A percentile compares a stretch with the other conserved stretches of the same genome.
phyloP scores from a whole-genome alignment of 2,329 filamentous ascomycete species.

The Pseudogymnoascus sp. region DNA sequence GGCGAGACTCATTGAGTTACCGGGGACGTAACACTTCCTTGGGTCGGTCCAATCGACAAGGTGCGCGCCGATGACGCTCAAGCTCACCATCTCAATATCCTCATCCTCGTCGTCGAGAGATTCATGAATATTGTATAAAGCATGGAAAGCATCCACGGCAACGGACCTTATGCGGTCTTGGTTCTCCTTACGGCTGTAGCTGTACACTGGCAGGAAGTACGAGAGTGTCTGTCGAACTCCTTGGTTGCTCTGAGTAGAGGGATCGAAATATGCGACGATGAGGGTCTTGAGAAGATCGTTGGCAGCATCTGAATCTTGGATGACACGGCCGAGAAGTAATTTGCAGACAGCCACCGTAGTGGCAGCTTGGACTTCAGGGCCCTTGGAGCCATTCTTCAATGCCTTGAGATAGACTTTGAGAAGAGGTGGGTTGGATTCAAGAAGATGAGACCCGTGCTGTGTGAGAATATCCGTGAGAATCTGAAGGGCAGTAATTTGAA shows the following conservation, averaged over 20 bases:
- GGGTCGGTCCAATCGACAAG: constrained; percentile 94
- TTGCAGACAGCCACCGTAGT: constrained; percentile 79
- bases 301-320: constrained; percentile 57
- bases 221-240: constrained; percentile 77
- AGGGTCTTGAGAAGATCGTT: constrained; percentile 76
- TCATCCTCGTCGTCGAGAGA: constrained; percentile 66
- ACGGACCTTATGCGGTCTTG: constrained; percentile 72
- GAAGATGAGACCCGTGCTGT: constrained; percentile 73
- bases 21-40: constrained; percentile 57
- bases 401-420: constrained; percentile 81
- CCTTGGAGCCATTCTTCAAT: constrained; percentile 60
- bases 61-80: constrained; percentile 70
- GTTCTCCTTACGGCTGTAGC: constrained; percentile 74
- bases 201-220: constrained; percentile 93
- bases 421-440: constrained; percentile 57
- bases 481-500: constrained; percentile 85
- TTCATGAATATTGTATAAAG: constrained; percentile 64
- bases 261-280: constrained; percentile 82
- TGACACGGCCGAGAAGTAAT: constrained; percentile 69
- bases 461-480: constrained; percentile 90
- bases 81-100: constrained; percentile 68
- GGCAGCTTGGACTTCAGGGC: constrained; percentile 67
- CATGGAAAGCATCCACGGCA: constrained; percentile 64
- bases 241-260: constrained; percentile 70
- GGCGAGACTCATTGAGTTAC: constrained; percentile 33